Base-by-base conservation (phyloP, 1,139 yeast genomes). In the Hyphopichia pseudoburtonii region DNA sequence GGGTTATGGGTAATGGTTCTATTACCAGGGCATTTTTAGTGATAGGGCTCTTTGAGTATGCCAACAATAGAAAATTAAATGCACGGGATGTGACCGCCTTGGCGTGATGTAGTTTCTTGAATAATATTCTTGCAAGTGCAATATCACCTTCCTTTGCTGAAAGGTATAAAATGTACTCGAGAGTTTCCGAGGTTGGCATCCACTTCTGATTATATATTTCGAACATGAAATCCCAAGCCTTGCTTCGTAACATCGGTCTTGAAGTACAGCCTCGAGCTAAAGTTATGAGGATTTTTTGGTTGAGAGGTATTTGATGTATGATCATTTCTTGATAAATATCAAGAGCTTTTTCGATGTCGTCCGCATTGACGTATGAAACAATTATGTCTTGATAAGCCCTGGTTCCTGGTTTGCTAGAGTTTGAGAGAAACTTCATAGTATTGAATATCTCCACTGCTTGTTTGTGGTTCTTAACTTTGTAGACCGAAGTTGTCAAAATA, bases 101-200 rank as follows among this genome's bases (percentile, higher is more conserved):
- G 26, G 69, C 62, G 33, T 67, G 63, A 40, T 75, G 69, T 43
- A 83, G 66, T 47, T 77, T 80, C 36, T 70, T 64, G 56, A 81
- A 84, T 30, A 90, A 60, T 0, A 92, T 88, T 47, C 98, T 71
- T 1, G 89, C 71, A 38, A 89, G 67, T 6, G 81, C 70, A 19
- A 86, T 62, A 56, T 92, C 97, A 0, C 95, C 94, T 47, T 90
- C 90, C 40, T 71, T 72, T 0, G 90, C 83, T 9, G 94, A 78
- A 30, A 90, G 61, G 45, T 82, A 76, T 58, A 90, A 69, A 80
- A 90, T 80, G 15, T 80, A 71, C 44, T 82, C 85, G 43, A 83
- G 72, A 0, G 86, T 74, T 23, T 66, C 66, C 17, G 76, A 56
- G 12, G 73, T 63, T n/a, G 80, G 72, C 37, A 66, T 59, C 71